Percentiles rank a stretch among this genome's conserved stretches.
Evolutionary conservation across 2,329 filamentous ascomycete species (phyloP).

Genomic region (Paecilomyces niveus): DNA sequence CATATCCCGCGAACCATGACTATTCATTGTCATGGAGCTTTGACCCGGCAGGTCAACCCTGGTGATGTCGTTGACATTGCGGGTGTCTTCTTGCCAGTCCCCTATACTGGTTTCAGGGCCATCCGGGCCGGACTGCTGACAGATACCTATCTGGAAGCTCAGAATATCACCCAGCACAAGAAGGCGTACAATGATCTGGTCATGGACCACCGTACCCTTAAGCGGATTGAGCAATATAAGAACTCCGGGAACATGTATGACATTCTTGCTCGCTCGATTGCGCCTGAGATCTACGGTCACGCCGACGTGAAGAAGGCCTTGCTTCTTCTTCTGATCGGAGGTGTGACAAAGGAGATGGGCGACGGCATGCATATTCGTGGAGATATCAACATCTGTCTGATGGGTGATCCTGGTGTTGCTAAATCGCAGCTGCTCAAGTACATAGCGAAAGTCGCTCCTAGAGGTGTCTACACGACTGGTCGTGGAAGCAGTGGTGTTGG

Average conservation of each 20-base stretch:
- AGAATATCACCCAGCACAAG: constrained; percentile 91
- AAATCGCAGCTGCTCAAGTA: constrained; percentile 98
- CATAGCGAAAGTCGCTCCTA: constrained; percentile 94
- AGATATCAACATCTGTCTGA: constrained; percentile 96
- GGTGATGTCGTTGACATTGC: constrained; percentile 91
- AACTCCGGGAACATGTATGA: constrained; percentile 91
- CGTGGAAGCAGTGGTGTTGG: constrained; percentile 75
- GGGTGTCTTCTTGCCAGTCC: constrained; percentile 92
- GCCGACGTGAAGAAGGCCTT: constrained; percentile 97
- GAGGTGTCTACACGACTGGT: constrained; percentile 78
- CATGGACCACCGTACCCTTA: constrained; percentile 70
- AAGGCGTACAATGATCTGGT: constrained; percentile 93
- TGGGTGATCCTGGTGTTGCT: constrained; percentile 99
- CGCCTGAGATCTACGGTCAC: constrained; percentile 94
- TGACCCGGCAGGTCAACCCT: constrained; percentile 81
- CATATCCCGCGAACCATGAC: constrained; percentile 93
- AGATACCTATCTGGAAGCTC: constrained; percentile 93
- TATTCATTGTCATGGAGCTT: constrained; percentile 77
- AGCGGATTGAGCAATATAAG: constrained; percentile 77
- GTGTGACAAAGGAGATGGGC: constrained; percentile 92
- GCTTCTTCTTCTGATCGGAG: constrained; percentile 88
- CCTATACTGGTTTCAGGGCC: constrained; percentile 97
- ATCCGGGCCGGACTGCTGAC: constrained; percentile 94
- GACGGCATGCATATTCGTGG: constrained; percentile 99
- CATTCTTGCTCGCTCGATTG: constrained; percentile 89